Percentiles rank a stretch among this genome's conserved stretches.
Evolutionary conservation across 2,329 filamentous ascomycete genomes (phyloP).

Genomic region (Coniella lustricola): DNA sequence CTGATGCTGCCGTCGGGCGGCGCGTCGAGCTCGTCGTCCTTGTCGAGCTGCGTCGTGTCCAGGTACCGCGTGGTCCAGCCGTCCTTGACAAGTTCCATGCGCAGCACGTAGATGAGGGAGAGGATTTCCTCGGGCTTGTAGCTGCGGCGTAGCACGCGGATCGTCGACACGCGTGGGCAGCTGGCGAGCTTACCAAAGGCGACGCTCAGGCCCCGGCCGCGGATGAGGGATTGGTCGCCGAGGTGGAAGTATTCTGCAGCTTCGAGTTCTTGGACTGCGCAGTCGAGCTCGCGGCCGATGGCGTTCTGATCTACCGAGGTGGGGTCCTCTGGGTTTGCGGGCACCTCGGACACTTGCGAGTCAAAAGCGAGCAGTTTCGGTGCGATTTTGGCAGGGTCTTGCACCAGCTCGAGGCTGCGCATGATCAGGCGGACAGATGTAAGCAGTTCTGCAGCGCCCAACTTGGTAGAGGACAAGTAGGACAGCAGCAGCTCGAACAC

Average conservation of each 20-base stretch:
- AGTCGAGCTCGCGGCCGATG: constrained; percentile 49
- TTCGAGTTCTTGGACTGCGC: constrained; percentile 58
- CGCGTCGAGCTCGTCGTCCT: constrained; percentile 36
- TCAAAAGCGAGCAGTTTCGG: constrained; percentile 16
- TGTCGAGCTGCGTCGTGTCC: constrained; percentile 45
- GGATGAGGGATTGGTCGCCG: constrained; percentile 54
- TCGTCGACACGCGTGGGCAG: constrained; percentile 53
- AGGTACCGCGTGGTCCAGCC: constrained; percentile 70
- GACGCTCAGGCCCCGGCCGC: constrained; percentile 57
- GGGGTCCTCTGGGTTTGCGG: constrained; percentile 21
- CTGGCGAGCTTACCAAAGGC: constrained; percentile 64
- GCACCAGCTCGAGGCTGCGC: constrained; percentile 57
- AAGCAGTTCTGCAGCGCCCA: constrained; percentile 60
- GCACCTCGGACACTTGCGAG: constrained; percentile 19
- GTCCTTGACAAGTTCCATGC: constrained; percentile 65
- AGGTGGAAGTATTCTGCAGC: constrained; percentile 58
- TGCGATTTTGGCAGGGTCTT: constrained; percentile 31
- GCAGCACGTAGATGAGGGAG: constrained; percentile 64
- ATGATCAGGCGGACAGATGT: constrained; percentile 60
- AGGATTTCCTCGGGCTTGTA: constrained; percentile 63
- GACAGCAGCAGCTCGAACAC: constrained; percentile 60
- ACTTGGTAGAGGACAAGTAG: constrained; percentile 57
- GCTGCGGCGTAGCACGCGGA: constrained; percentile 55
- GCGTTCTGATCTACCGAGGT: constrained; percentile 26
- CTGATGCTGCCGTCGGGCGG: constrained; percentile 62